These are phyloP conservation scores for Metrosideros polymorpha DNA, from an alignment of 441 rosid genomes.

Conservation along the genomic window DNA sequence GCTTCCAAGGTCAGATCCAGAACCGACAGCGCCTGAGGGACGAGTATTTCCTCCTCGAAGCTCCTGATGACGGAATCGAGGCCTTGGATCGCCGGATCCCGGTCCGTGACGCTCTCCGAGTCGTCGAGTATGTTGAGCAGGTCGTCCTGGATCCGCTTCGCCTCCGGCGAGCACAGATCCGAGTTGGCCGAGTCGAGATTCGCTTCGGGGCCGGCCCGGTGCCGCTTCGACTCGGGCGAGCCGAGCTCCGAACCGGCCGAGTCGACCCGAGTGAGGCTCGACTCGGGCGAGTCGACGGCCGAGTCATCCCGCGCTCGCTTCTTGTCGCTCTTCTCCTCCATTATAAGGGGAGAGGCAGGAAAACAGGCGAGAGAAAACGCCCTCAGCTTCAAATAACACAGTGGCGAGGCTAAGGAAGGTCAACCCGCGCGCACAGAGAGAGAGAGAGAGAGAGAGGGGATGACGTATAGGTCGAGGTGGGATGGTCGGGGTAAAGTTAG, in stretches of 20 bases:
- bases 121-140: slow-evolving; percentile 20
- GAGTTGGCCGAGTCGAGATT: background rate
- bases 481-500: background rate
- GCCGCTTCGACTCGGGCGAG: slow-evolving; percentile 7
- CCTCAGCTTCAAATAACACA: background rate
- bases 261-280: slow-evolving; percentile 1
- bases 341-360: background rate
- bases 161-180: slow-evolving; percentile 8
- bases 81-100: slow-evolving; percentile 14
- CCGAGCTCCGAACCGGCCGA: background rate
- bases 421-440: background rate
- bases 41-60: slow-evolving; percentile 30
- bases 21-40: background rate
- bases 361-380: background rate
- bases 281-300: background rate
- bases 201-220: background rate
- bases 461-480: background rate
- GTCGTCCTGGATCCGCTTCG: slow-evolving; percentile 17
- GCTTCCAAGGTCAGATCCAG: background rate
- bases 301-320: slow-evolving; percentile 24
- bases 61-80: slow-evolving; percentile 31
- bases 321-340: slow-evolving; percentile 11
- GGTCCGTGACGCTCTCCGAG: background rate
- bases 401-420: background rate
- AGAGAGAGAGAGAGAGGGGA: background rate